Conservation (phyloP, 495 filamentous ascomycete genomes). For the Aspergillus panamensis region DNA sequence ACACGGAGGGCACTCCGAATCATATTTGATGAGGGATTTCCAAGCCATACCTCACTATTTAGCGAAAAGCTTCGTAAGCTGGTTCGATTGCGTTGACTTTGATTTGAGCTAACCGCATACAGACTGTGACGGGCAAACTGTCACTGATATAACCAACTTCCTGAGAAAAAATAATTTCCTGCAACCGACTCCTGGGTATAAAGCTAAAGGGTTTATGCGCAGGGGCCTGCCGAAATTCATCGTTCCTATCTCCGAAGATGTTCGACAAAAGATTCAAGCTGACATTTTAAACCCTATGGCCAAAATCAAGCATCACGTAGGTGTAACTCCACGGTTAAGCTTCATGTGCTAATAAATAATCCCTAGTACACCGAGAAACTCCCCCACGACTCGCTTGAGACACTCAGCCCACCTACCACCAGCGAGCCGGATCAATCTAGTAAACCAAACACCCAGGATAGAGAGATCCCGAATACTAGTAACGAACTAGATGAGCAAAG, state of each 20-base stretch:
- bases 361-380: slow-evolving; percentile 9
- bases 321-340: not conserved
- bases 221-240: slow-evolving; percentile 27
- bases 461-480: not conserved
- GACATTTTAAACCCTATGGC: slow-evolving; percentile 35
- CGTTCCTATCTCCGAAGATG: slow-evolving; percentile 21
- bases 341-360: slow-evolving; percentile 5
- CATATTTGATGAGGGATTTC: slow-evolving; percentile 26
- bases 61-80: slow-evolving; percentile 30
- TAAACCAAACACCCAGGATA: slow-evolving; percentile 8
- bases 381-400: not conserved
- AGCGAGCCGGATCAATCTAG: not conserved
- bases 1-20: slow-evolving; percentile 30
- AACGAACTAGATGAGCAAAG: not conserved
- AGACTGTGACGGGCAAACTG: slow-evolving; percentile 33
- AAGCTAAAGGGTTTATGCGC: slow-evolving; percentile 23
- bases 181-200: slow-evolving; percentile 27
- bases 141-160: slow-evolving; percentile 25
- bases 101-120: slow-evolving; percentile 20
- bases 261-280: slow-evolving; percentile 21
- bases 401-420: slow-evolving; percentile 2
- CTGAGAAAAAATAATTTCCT: slow-evolving; percentile 31
- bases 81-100: not conserved
- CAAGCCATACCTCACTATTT: slow-evolving; percentile 23
- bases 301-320: slow-evolving; percentile 40